These are phyloP conservation scores for Zymoseptoria ardabiliae DNA, from an alignment of 2,329 filamentous ascomycete genomes.

Conservation along the genomic window DNA sequence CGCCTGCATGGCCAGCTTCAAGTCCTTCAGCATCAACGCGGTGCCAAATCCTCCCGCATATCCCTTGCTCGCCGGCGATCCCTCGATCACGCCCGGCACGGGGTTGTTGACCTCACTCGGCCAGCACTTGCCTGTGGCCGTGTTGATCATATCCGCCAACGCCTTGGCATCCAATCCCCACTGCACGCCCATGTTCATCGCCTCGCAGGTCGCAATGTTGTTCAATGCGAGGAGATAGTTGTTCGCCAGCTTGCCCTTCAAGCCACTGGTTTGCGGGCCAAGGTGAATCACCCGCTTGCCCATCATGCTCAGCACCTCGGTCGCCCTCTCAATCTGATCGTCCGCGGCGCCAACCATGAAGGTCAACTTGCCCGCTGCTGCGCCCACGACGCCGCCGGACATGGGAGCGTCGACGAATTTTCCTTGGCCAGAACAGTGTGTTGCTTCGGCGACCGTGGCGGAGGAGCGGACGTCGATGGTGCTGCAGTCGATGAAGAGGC, in stretches of 20 bases:
- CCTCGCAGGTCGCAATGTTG: conserved; percentile 68
- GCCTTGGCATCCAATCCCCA: conserved; percentile 58
- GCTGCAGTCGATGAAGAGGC: conserved; percentile 90
- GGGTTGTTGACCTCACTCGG: conserved; percentile 94
- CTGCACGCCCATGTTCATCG: conserved; percentile 57
- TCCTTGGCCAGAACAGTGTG: conserved; percentile 60
- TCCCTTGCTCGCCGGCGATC: conserved; percentile 65
- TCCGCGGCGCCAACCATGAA: conserved; percentile 83
- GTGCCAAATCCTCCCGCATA: conserved; percentile 51
- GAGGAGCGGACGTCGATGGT: conserved; percentile 91
- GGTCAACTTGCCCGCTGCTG: conserved; percentile 76
- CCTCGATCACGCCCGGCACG: conserved; percentile 72
- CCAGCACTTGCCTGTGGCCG: conserved; percentile 92
- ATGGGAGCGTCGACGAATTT: conserved; percentile 91
- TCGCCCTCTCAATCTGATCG: conserved; percentile 55
- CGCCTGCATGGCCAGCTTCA: conserved; percentile 43
- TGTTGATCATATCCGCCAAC: conserved; percentile 81
- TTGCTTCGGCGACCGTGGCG: conserved; percentile 63
- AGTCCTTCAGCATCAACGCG: conserved; percentile 44
- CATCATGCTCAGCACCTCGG: conserved; percentile 69
- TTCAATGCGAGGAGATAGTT: conserved; percentile 93
- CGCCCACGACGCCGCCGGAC: conserved; percentile 92
- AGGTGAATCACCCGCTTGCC: conserved; percentile 80
- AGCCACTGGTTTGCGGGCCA: conserved; percentile 73
- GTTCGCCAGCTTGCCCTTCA: conserved; percentile 91